A percentile compares a stretch with the other conserved stretches of the same genome.
Conservation (phyloP, 352 stramenopile species). For the Pythium aquatile region DNA sequence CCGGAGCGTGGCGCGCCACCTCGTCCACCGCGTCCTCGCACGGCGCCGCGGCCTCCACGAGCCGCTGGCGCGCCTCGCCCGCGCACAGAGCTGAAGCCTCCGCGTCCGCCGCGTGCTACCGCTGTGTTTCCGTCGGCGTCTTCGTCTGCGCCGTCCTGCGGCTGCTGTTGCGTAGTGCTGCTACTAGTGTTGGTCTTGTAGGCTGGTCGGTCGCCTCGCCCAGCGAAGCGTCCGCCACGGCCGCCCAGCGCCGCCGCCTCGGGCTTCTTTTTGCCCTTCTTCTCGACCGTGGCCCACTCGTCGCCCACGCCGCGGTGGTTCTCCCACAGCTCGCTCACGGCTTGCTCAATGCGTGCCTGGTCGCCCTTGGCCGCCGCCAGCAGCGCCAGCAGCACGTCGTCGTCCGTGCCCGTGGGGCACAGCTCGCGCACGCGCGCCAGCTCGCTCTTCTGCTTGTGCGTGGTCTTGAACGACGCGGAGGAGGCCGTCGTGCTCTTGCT, state of each 20-base stretch:
- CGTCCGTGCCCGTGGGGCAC: constrained; percentile 76
- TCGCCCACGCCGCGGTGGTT: constrained; percentile 64
- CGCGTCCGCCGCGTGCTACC: constrained; percentile 5
- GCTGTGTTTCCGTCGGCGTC: constrained; percentile 4
- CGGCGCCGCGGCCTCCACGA: constrained; percentile 46
- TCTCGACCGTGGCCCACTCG: constrained; percentile 77
- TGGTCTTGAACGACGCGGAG: constrained; percentile 16
- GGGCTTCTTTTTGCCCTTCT: constrained; percentile 77
- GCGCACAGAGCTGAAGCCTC: constrained; percentile 44
- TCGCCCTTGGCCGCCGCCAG: constrained; percentile 76
- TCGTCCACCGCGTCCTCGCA: constrained; percentile 35
- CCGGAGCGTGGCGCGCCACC: constrained; percentile 34
- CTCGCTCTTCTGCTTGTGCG: constrained; percentile 53
- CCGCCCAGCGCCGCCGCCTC: not conserved
- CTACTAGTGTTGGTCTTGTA: constrained; percentile 1
- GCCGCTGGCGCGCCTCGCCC: constrained; percentile 43
- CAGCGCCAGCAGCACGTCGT: constrained; percentile 68
- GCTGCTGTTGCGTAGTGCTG: not conserved
- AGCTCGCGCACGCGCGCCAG: constrained; percentile 78
- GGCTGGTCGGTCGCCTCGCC: constrained; percentile 1
- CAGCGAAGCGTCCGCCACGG: not conserved
- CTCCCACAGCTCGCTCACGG: constrained; percentile 85
- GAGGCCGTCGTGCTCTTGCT: constrained; percentile 20
- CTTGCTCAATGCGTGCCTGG: constrained; percentile 61
- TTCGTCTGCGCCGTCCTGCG: constrained; percentile 14